A percentile compares a stretch with the other conserved stretches of the same genome.
These are phyloP conservation scores for Forsythia suspensa DNA, from an alignment of 257 asterid species.

Conservation along the genomic window DNA sequence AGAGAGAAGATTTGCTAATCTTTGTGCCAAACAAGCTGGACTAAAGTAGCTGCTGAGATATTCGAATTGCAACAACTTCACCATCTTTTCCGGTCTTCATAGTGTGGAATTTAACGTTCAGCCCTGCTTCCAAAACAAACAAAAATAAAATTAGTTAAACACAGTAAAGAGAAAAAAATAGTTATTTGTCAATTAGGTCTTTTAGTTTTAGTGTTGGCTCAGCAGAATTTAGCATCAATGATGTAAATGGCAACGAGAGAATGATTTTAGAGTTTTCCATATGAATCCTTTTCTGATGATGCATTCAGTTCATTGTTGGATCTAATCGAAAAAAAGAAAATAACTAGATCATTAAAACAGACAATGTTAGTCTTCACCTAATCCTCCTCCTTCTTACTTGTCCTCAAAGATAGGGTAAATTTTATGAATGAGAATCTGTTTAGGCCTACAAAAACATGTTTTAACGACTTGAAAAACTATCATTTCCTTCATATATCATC, in stretches of 20 bases:
- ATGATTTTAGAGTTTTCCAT: no score
- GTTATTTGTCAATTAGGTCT: neutral
- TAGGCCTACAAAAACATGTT: neutral
- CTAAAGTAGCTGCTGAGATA: conserved; percentile 85
- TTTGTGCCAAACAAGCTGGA: neutral
- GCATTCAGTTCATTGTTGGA: neutral
- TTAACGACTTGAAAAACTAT: no score
- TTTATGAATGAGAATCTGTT: neutral
- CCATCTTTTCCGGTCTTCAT: conserved; percentile 85
- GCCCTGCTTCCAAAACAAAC: conserved; percentile 49
- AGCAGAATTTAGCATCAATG: neutral
- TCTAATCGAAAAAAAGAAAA: no score
- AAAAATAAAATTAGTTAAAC: conserved; percentile 7
- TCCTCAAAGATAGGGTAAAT: neutral
- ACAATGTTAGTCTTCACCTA: neutral
- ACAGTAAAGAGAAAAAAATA: neutral
- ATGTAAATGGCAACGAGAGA: neutral
- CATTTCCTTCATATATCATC: neutral
- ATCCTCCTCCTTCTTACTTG: neutral
- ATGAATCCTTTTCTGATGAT: no score
- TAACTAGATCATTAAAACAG: neutral
- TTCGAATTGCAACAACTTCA: conserved; percentile 75
- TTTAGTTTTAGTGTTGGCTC: neutral
- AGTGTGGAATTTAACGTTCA: conserved; percentile 68
- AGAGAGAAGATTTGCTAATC: neutral